Evolutionary conservation across 345 rosid species (phyloP), one percentile per base, ranked within the genome.

Genomic region (Syzygium jambos): DNA sequence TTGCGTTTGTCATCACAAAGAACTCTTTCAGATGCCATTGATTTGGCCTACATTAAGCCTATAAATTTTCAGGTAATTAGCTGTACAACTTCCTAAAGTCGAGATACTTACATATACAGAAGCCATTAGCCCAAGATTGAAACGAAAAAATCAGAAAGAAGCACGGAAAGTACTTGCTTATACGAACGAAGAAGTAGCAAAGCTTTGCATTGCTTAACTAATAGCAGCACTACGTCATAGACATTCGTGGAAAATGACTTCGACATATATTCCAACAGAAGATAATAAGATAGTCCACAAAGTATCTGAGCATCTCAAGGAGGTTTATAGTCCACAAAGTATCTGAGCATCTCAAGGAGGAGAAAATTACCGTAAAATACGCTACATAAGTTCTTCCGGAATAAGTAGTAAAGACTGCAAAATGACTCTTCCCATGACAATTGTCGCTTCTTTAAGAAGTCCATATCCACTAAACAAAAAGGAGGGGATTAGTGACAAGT

Each of bases 371-470:
- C 99, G 89, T 96, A 98, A 90, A 96, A 98, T 85, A 95, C 87
- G 89, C 90, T 89, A 91, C 98, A 98, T 61, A 87, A 89, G 77
- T 92, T 93, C 92, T 95, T 95, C 89, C 98, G 95, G 87, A 95
- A 92, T 95, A 94, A 92, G 92, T 90, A 95, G 90, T 94, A 98
- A 41, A 98, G 95, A 93, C 94, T 96, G 77, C 94, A 95, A 91
- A 96, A 96, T 87, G 99, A 96, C 52, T 98, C 99, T 92, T 95
- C 96, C 99, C 99, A 98, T 22, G 92, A 93, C 78, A 87, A 84
- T 65, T 90, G 95, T 84, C 99, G 92, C 86, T 94, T 93, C 89
- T 91, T 91, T 59, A 96, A 91, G 92, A 95, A 98, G 90, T 93
- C 96, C 91, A 87, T 90, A 88, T 91, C 94, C 91, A 89, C 95